Base-by-base conservation (phyloP, 208 protist species). In the Angomonas ambiguus region DNA sequence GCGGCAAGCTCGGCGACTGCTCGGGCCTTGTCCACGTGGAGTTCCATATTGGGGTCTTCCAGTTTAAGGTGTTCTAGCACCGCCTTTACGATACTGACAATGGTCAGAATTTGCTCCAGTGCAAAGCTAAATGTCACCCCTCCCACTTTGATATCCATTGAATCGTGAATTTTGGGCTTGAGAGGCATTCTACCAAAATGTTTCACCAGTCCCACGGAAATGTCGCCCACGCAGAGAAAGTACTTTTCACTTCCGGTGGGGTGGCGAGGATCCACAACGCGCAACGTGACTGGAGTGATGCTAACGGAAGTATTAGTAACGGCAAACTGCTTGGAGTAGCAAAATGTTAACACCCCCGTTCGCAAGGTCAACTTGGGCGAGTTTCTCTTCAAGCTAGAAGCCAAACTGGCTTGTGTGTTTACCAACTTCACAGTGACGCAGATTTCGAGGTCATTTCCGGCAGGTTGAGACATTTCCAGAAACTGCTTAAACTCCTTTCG, bases 161-260 rank as follows among this genome's bases (percentile, higher is more conserved):
- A 57, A 51, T 88, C 75, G 72, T 95, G 81, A 22, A 95, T 80
- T 59, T 82, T 82, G 1, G 80, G 76, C 27, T 82, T 79, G 33
- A 84, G 59, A 34, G 87, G 86, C 79, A 91, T 83, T 2, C 75
- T 81, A 0, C 90, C 90, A 79, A 86, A 91, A 76, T 93, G 87
- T 51, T 79, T 77, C 18, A 85, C 56, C 2, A 91, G 42, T 10
- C 79, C 69, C 20, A 92, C 58, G 25, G 69, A 69, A 53, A 85
- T 79, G 20, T 80, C 72, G 5, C 87, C 90, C 0, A 83, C 62
- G 33, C 76, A 81, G 18, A 95, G 53, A 57, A 77, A 87, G 0
- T 67, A 65, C 10, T 62, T 49, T 5, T 31, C 59, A 2, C 25
- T 25, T 6, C 16, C 33, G 24, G 25, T 62, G 1, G 38, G 20